Percentiles rank a stretch among this genome's conserved stretches.
These are phyloP conservation scores for Tarenaya hassleriana DNA, from an alignment of 345 rosid genomes.

Conservation along the genomic window DNA sequence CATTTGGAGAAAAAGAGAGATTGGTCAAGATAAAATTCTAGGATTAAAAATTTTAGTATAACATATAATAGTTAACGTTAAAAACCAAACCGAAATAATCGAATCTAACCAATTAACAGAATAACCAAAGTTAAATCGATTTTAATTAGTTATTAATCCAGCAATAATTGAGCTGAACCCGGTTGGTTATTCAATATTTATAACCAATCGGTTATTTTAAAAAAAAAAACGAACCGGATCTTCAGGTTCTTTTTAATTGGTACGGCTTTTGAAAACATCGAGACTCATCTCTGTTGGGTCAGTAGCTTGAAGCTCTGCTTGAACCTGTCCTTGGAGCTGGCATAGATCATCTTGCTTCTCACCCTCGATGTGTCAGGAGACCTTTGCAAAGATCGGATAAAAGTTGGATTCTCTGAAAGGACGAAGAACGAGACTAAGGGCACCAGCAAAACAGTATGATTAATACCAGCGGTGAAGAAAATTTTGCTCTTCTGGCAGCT, in stretches of 20 bases:
- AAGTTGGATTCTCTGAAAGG: not conserved
- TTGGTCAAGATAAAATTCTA: too few relatives aligned
- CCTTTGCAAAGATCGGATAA: conserved; percentile 8
- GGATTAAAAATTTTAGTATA: too few relatives aligned
- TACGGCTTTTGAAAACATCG: conserved; percentile 51
- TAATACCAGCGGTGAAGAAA: conserved; percentile 69
- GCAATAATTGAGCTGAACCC: too few relatives aligned
- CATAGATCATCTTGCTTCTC: conserved; percentile 33
- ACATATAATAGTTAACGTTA: too few relatives aligned
- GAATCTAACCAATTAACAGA: too few relatives aligned
- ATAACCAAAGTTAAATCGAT: too few relatives aligned
- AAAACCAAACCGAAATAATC: too few relatives aligned
- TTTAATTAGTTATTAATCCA: too few relatives aligned
- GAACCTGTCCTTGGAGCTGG: conserved; percentile 43
- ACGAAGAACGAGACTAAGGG: not conserved
- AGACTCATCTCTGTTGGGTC: conserved; percentile 65
- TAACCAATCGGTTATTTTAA: too few relatives aligned
- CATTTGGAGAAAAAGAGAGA: too few relatives aligned
- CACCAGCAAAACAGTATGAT: not conserved
- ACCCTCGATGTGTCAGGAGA: conserved; percentile 32
- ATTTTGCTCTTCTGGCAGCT: conserved; percentile 97
- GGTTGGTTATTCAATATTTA: too few relatives aligned
- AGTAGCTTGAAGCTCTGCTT: conserved; percentile 55
- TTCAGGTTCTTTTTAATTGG: conserved; percentile 21
- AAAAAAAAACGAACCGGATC: too few relatives aligned